These are phyloP conservation scores for Rubroshorea leprosula DNA, from an alignment of 345 rosid species.

Conservation along the genomic window DNA sequence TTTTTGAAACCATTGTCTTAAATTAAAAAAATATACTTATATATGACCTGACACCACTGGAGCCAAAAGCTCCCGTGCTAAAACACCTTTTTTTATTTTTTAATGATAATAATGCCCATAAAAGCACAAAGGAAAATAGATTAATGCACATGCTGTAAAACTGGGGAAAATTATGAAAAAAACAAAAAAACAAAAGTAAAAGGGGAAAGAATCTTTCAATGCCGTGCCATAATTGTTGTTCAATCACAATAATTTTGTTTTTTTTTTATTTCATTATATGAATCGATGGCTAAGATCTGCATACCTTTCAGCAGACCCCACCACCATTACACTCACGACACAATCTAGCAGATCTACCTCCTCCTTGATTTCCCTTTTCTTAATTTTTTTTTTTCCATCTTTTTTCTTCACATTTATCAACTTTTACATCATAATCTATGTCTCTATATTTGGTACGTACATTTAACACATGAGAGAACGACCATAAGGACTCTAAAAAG, in stretches of 20 bases:
- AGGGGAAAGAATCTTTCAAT: slow-evolving; percentile 18
- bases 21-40: too few relatives aligned
- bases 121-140: too few relatives aligned
- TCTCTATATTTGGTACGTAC: slow-evolving; percentile 16
- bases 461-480: slow-evolving; percentile 31
- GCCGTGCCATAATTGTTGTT: slow-evolving; percentile 17
- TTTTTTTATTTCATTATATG: slow-evolving; percentile 18
- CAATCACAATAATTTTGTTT: slow-evolving; percentile 17
- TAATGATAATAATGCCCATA: too few relatives aligned
- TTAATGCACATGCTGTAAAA: too few relatives aligned
- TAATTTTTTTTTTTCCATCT: slow-evolving; percentile 12
- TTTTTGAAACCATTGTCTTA: too few relatives aligned
- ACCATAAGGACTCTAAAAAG: slow-evolving; percentile 19
- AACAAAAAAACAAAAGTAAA: background rate
- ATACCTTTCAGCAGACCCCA: slow-evolving; percentile 43
- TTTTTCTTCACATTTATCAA: slow-evolving; percentile 23
- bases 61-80: too few relatives aligned
- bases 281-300: slow-evolving; percentile 35
- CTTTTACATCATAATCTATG: slow-evolving; percentile 24
- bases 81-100: too few relatives aligned
- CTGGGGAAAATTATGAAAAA: background rate
- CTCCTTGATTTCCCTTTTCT: slow-evolving; percentile 7
- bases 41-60: too few relatives aligned
- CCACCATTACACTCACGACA: slow-evolving; percentile 18
- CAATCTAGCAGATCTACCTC: slow-evolving; percentile 34